Conservation (phyloP, 352 stramenopile genomes). For the Globisporangium canariense region DNA sequence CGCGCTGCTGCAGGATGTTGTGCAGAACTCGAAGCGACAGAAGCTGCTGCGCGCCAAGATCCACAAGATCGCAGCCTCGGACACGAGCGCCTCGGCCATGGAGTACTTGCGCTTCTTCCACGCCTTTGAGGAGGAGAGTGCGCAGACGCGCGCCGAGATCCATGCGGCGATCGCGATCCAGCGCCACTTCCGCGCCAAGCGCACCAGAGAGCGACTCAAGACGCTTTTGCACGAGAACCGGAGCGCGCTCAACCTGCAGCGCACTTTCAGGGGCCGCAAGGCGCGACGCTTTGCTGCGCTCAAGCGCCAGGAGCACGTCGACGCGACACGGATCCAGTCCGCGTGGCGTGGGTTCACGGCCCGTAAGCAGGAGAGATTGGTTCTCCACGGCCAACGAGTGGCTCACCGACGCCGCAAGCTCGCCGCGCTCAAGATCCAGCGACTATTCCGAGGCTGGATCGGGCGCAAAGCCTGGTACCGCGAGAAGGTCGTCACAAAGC, state of each 20-base stretch:
- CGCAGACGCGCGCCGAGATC: constrained; percentile 42
- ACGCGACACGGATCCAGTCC: constrained; percentile 53
- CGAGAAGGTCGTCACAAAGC: constrained; percentile 39
- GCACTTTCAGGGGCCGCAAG: constrained; percentile 55
- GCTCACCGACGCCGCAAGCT: constrained; percentile 23
- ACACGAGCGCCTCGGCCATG: constrained; percentile 43
- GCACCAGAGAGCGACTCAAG: constrained; percentile 41
- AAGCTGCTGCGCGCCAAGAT: constrained; percentile 54
- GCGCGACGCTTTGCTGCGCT: constrained; percentile 33
- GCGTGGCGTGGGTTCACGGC: constrained; percentile 34
- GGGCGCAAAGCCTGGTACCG: constrained; percentile 38
- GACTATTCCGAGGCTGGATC: constrained; percentile 47
- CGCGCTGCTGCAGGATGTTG: constrained; percentile 58
- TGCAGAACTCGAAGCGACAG: constrained; percentile 67
- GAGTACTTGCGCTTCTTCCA: constrained; percentile 76
- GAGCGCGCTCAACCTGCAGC: constrained; percentile 54
- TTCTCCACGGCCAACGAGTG: constrained; percentile 17
- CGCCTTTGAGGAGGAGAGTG: constrained; percentile 60
- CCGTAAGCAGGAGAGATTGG: constrained; percentile 30
- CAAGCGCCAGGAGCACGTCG: constrained; percentile 30
- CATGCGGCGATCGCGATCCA: constrained; percentile 59
- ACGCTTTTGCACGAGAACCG: constrained; percentile 57
- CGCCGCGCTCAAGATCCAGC: constrained; percentile 45
- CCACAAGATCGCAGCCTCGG: constrained; percentile 39
- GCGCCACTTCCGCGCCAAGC: constrained; percentile 46